phyloP scores from a whole-genome alignment of 2,329 filamentous ascomycete species.

The Plenodomus lindquistii region DNA sequence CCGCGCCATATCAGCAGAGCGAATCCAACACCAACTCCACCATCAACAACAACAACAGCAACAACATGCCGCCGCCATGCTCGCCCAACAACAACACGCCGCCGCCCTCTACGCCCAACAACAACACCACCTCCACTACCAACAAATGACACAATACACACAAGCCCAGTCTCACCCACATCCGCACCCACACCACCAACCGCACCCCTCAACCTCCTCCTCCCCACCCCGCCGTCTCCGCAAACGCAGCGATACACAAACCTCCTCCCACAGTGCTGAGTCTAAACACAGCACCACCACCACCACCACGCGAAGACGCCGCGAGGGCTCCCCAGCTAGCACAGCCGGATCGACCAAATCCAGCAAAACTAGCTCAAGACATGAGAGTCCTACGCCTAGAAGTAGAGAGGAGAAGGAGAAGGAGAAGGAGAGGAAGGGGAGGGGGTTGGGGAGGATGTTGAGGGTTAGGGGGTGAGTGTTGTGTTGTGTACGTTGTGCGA shows the following conservation, averaged over 20 bases:
- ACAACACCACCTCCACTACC: background rate
- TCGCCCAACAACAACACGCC: background rate
- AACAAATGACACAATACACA: slow-evolving; percentile 1
- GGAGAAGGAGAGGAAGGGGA: slow-evolving; percentile 1
- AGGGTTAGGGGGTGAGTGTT: slow-evolving; percentile 12
- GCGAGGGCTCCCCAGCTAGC: slow-evolving; percentile 8
- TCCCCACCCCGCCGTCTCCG: slow-evolving; percentile 16
- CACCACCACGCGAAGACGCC: slow-evolving; percentile 3
- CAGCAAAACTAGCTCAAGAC: slow-evolving; percentile 9
- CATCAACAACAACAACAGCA: background rate
- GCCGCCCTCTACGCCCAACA: background rate
- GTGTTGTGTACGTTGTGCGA: background rate
- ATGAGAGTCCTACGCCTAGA: slow-evolving; percentile 14
- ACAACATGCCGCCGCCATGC: slow-evolving; percentile 1
- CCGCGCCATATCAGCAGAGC: background rate
- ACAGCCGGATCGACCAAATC: slow-evolving; percentile 11
- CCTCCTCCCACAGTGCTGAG: slow-evolving; percentile 16
- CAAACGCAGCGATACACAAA: slow-evolving; percentile 28
- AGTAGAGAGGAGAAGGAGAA: slow-evolving; percentile 10
- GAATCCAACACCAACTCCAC: background rate
- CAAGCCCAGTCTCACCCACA: background rate
- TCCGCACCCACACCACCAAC: slow-evolving; percentile 1
- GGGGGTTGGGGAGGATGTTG: slow-evolving; percentile 15
- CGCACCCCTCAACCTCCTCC: slow-evolving; percentile 1
- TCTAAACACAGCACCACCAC: slow-evolving; percentile 2